Base-by-base conservation (phyloP, 2,329 filamentous ascomycete species). In the Coniochaeta sp. region DNA sequence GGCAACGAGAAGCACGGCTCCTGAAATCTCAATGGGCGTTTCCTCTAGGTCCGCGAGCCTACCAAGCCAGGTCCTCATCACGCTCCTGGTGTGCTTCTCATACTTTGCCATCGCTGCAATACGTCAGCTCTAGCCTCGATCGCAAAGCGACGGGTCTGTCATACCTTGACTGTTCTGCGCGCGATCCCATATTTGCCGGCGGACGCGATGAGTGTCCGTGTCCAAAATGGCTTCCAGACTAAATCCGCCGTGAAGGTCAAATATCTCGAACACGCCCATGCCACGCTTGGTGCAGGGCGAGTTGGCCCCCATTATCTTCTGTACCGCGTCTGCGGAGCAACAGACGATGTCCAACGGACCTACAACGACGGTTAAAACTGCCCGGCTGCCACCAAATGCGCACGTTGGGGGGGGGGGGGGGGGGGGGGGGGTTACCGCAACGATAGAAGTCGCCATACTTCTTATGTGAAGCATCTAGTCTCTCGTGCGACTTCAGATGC, bases 381-480 rank as follows among this genome's bases (percentile, higher is more conserved):
- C 18, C n/a, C n/a, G 22, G 49, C 14, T 51, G 32, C n/a, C n/a
- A n/a, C n/a, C n/a, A n/a, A n/a, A n/a, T n/a, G n/a, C n/a, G n/a
- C n/a, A 13, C 8, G 13, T n/a, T n/a, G n/a, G n/a, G n/a, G n/a
- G n/a, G n/a, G n/a, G n/a, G n/a, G n/a, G n/a, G n/a, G n/a, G n/a
- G n/a, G n/a, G n/a, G n/a, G n/a, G n/a, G n/a, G n/a, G n/a, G n/a
- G n/a, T n/a, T 50, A 42, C 42, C 42, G 6, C 22, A 16, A n/a
- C 42, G 42, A 30, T 28, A 22, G 14, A 47, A n/a, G 13, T 47
- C 42, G 14, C 42, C 42, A 24, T 54, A 40, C 53, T 28, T 53
- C 31, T 13, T 53, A 46, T 12, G 56, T 47, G 24, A 20, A 51
- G 53, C 16, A 52, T 49, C 26, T 51, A 54, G 16, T 35, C 46